These are phyloP conservation scores for Colletotrichum echinochloae DNA, from an alignment of 2,329 filamentous ascomycete genomes.

Conservation along the genomic window DNA sequence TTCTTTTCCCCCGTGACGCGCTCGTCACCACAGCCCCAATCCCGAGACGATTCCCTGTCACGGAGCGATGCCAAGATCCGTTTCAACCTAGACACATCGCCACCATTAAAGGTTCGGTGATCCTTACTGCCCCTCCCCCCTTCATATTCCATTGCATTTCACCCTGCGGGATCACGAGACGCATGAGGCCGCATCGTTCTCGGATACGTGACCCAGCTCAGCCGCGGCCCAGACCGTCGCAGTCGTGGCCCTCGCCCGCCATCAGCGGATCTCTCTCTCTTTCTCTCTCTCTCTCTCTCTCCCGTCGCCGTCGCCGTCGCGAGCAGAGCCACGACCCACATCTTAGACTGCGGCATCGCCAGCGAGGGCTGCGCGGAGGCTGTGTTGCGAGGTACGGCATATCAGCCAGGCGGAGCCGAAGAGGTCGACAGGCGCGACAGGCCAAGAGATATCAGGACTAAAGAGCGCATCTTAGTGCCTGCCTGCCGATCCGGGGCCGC, in stretches of 20 bases:
- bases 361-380: too few species aligned
- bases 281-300: too few species aligned
- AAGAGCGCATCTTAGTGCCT: too few species aligned
- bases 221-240: slow-evolving; percentile 48
- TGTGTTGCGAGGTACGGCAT: too few species aligned
- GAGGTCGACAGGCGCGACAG: too few species aligned
- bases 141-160: slow-evolving; percentile 43
- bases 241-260: slow-evolving; percentile 54
- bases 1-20: background rate
- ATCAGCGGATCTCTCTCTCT: slow-evolving; percentile 25
- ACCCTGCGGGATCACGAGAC: slow-evolving; percentile 50
- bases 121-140: background rate
- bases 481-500: too few species aligned
- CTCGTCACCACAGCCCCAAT: background rate
- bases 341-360: slow-evolving; percentile 38
- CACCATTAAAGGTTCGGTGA: background rate
- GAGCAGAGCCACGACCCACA: slow-evolving; percentile 17
- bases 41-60: background rate
- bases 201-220: slow-evolving; percentile 49
- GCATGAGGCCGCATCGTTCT: slow-evolving; percentile 48
- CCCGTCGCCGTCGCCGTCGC: slow-evolving; percentile 9
- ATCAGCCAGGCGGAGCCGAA: too few species aligned
- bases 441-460: too few species aligned
- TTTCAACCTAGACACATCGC: background rate
- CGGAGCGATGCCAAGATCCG: background rate